phyloP scores from a whole-genome alignment of 176 grass and related monocot genomes.

The Tillandsia fasciculata region DNA sequence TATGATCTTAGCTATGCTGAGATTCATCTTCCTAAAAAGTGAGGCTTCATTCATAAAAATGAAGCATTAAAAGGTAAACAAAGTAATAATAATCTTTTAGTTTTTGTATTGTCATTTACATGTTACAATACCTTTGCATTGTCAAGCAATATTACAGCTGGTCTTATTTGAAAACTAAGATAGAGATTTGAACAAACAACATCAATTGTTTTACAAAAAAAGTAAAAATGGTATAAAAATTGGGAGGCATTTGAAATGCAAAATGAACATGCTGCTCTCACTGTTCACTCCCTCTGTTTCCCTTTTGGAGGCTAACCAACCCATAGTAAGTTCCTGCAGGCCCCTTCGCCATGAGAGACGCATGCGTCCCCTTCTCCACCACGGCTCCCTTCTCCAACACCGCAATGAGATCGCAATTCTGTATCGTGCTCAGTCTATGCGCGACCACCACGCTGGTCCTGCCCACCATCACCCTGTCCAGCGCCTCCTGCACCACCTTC shows the following conservation, averaged over 20 bases:
- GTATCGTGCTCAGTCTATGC: conserved; percentile 80
- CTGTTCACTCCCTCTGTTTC: conserved; percentile 17
- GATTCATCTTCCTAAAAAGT: too few relatives aligned
- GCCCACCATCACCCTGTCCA: conserved; percentile 78
- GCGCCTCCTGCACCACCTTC: conserved; percentile 76
- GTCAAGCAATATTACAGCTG: too few relatives aligned
- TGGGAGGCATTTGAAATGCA: background rate
- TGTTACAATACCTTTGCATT: too few relatives aligned
- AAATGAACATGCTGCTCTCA: background rate
- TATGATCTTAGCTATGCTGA: too few relatives aligned
- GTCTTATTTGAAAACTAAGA: too few relatives aligned
- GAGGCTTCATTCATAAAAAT: too few relatives aligned
- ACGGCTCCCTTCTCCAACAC: conserved; percentile 69
- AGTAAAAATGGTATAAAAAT: background rate
- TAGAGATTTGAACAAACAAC: too few relatives aligned
- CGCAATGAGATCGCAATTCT: conserved; percentile 69
- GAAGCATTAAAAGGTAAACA: too few relatives aligned
- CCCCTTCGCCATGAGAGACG: conserved; percentile 82
- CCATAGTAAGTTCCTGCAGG: conserved; percentile 56
- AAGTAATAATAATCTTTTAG: too few relatives aligned
- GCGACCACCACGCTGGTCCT: conserved; percentile 86
- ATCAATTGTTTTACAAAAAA: too few relatives aligned
- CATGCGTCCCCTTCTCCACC: conserved; percentile 88
- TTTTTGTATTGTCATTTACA: too few relatives aligned
- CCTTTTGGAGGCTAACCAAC: conserved; percentile 70